Evolutionary conservation across 2,329 filamentous ascomycete genomes (phyloP), one percentile per base, ranked within the genome.

Genomic region (Fusarium buxicola): DNA sequence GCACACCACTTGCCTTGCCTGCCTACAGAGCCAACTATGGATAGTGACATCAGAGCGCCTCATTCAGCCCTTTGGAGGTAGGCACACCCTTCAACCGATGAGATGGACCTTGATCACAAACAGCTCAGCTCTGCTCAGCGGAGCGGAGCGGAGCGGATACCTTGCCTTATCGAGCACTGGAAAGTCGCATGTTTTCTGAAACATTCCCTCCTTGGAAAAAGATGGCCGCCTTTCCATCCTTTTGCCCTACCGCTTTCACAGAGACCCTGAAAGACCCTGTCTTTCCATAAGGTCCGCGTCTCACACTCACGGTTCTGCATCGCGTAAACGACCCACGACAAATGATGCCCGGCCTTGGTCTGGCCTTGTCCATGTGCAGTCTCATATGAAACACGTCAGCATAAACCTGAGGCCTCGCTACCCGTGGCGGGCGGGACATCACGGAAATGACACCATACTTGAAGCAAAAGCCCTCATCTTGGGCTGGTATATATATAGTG

Each of bases 401-500:
- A 18, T 46, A 15, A 25, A 46, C 28, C 16, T 3, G n/a, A 50
- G 13, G n/a, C 46, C 8, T 38, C 21, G 25, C 21, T 27, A 21
- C 28, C 21, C 31, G 18, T 24, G 31, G 32, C 49, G n/a, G 31
- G 32, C 49, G n/a, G 7, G n/a, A 11, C 16, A 43, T 43, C 35
- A 38, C 35, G 24, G 12, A 38, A 27, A 18, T 21, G 11, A 15
- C 28, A n/a, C 24, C 9, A 11, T 13, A 25, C 4, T 25, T 59
- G 8, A 38, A 8, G n/a, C 13, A 30, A 41, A 59, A 35, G 30
- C 58, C 48, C 49, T 8, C 25, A 24, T 34, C n/a, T 9, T 9
- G 32, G 53, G 63, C 41, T 48, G 25, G 7, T 36, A 43, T 61
- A 24, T 64, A 60, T 56, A 38, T 56, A 39, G 47, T 40, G 36